Percentiles rank a stretch among this genome's conserved stretches.
These are phyloP conservation scores for Nymphaea colorata DNA, from an alignment of 164 flowering plant genomes.

Conservation along the genomic window DNA sequence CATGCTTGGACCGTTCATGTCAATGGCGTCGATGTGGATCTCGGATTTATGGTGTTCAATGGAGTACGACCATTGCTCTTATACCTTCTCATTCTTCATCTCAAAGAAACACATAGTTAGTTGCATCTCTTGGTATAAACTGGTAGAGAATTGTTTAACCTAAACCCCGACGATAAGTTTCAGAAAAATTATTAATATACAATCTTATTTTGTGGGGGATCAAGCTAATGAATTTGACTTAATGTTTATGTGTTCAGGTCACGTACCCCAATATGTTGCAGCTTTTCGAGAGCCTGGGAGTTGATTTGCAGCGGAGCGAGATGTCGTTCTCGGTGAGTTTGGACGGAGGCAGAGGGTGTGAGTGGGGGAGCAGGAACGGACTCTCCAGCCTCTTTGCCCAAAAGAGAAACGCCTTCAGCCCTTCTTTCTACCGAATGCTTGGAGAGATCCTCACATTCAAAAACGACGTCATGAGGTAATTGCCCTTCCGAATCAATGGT, in stretches of 20 bases:
- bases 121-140: too few species aligned
- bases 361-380: constrained; percentile 89
- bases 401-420: constrained; percentile 61
- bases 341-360: constrained; percentile 58
- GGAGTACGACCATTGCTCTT: constrained; percentile 31
- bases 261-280: constrained; percentile 97
- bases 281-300: constrained; percentile 76
- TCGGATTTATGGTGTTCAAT: constrained; percentile 94
- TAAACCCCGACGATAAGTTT: too few species aligned
- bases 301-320: constrained; percentile 79
- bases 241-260: constrained; percentile 30
- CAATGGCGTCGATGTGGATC: constrained; percentile 63
- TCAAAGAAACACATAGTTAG: too few species aligned
- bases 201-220: too few species aligned
- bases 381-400: constrained; percentile 76
- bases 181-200: too few species aligned
- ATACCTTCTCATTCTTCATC: too few species aligned
- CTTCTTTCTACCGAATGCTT: constrained; percentile 77
- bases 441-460: constrained; percentile 69
- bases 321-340: constrained; percentile 93
- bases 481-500: background rate
- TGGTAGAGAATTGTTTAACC: too few species aligned
- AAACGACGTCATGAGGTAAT: constrained; percentile 54
- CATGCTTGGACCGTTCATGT: constrained; percentile 68
- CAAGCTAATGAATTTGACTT: too few species aligned